Percentiles rank a stretch among this genome's conserved stretches.
Evolutionary conservation across 2,329 filamentous ascomycete genomes (phyloP).

Genomic region (Elsinoe australis): DNA sequence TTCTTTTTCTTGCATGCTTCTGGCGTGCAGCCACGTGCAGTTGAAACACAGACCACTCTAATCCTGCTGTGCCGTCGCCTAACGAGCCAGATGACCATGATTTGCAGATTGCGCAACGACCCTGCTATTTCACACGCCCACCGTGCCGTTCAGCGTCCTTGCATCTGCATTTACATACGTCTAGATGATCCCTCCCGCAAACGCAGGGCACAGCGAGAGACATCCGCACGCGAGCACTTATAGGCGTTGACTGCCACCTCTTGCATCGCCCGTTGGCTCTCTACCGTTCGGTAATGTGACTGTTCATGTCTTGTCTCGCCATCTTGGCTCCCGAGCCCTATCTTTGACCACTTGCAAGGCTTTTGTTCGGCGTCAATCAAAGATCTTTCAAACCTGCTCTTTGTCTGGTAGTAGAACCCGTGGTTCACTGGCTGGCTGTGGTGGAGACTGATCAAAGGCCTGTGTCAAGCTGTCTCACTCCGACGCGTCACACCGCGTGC

Average conservation of each 20-base stretch:
- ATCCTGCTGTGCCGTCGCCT: neutral
- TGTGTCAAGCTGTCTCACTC: constrained; percentile 13
- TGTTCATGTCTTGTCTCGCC: constrained; percentile 2
- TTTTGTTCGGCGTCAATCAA: neutral
- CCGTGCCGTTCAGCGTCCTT: too few species aligned
- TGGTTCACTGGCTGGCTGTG: neutral
- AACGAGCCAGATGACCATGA: neutral
- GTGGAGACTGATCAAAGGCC: constrained; percentile 11
- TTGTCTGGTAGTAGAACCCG: neutral
- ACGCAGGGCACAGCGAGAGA: neutral
- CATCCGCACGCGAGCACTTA: constrained; percentile 6
- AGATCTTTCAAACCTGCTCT: neutral
- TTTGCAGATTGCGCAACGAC: too few species aligned
- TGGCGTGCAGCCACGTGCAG: constrained; percentile 12
- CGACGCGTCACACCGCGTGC: constrained; percentile 7
- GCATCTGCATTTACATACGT: too few species aligned
- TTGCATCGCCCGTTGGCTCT: constrained; percentile 5
- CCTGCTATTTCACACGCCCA: too few species aligned
- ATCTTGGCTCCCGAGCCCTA: constrained; percentile 4
- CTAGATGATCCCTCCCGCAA: neutral
- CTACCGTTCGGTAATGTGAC: constrained; percentile 7
- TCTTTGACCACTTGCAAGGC: neutral
- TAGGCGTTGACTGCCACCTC: constrained; percentile 7
- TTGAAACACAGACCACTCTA: constrained; percentile 3
- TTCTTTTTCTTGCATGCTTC: constrained; percentile 7